These are phyloP conservation scores for Debaryomyces psychrophilus DNA, from an alignment of 1,139 yeast genomes.

Conservation along the genomic window DNA sequence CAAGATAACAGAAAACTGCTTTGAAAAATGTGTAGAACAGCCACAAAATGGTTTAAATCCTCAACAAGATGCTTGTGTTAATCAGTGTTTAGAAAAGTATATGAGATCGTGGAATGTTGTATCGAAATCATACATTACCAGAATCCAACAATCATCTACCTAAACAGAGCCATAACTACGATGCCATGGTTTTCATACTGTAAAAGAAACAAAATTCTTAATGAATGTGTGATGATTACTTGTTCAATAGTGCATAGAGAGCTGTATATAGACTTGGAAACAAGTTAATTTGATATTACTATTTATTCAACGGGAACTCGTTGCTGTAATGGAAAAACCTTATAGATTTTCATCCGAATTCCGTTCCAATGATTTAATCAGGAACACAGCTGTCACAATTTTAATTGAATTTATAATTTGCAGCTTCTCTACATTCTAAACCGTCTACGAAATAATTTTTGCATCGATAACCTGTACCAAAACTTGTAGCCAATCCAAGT, in stretches of 20 bases:
- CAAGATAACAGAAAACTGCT: conserved; percentile 87
- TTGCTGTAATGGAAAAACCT: not conserved
- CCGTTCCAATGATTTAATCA: not conserved
- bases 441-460: too few relatives aligned
- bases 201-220: not conserved
- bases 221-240: conserved; percentile 3
- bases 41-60: conserved; percentile 48
- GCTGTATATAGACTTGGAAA: conserved; percentile 9
- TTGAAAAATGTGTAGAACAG: conserved; percentile 66
- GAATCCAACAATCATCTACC: conserved; percentile 53
- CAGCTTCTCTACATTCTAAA: too few relatives aligned
- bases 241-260: conserved; percentile 6
- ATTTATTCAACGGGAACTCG: not conserved
- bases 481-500: too few relatives aligned
- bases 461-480: too few relatives aligned
- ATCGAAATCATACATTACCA: conserved; percentile 71
- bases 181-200: not conserved
- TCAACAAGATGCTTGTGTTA: conserved; percentile 55
- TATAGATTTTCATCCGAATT: not conserved
- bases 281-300: conserved; percentile 3
- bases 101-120: conserved; percentile 90
- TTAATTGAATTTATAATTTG: too few relatives aligned
- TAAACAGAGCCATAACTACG: not conserved
- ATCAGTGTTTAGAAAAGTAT: conserved; percentile 81
- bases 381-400: too few relatives aligned